These are phyloP conservation scores for Acorus gramineus DNA, from an alignment of 106 monocot genomes.

Conservation along the genomic window DNA sequence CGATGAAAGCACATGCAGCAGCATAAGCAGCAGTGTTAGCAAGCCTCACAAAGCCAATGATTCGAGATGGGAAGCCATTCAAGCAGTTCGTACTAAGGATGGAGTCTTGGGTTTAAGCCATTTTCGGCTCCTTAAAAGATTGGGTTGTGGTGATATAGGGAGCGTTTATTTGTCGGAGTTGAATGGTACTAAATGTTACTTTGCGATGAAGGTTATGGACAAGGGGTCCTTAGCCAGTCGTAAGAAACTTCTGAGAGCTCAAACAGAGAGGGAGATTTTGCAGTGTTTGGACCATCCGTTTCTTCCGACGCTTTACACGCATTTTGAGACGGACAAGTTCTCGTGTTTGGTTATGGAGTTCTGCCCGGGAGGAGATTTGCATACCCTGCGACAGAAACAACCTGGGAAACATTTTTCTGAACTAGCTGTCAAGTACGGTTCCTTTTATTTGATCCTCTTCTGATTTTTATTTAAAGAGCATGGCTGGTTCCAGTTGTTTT, in stretches of 20 bases:
- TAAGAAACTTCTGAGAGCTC: constrained; percentile 13
- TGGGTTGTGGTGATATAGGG: constrained; percentile 15
- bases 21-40: constrained; percentile 9
- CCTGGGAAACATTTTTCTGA: constrained; percentile 16
- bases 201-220: constrained; percentile 20
- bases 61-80: constrained; percentile 18
- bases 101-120: constrained; percentile 11
- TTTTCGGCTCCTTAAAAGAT: constrained; percentile 13
- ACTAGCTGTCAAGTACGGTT: constrained; percentile 14
- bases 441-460: not conserved
- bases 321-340: constrained; percentile 18
- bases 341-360: constrained; percentile 20
- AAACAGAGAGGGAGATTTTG: constrained; percentile 16
- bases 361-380: constrained; percentile 14
- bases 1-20: constrained; percentile 17
- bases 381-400: constrained; percentile 11
- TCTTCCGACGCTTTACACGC: constrained; percentile 12
- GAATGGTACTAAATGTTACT: constrained; percentile 12
- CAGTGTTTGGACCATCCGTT: constrained; percentile 14
- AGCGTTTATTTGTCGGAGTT: constrained; percentile 17
- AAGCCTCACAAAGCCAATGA: constrained; percentile 17
- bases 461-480: too few species aligned
- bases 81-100: constrained; percentile 7
- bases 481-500: too few species aligned
- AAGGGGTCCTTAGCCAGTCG: constrained; percentile 8